Evolutionary conservation across 768 basidiomycete genomes (phyloP), one percentile per base, ranked within the genome.

Genomic region (Xerocomellus intermedius): DNA sequence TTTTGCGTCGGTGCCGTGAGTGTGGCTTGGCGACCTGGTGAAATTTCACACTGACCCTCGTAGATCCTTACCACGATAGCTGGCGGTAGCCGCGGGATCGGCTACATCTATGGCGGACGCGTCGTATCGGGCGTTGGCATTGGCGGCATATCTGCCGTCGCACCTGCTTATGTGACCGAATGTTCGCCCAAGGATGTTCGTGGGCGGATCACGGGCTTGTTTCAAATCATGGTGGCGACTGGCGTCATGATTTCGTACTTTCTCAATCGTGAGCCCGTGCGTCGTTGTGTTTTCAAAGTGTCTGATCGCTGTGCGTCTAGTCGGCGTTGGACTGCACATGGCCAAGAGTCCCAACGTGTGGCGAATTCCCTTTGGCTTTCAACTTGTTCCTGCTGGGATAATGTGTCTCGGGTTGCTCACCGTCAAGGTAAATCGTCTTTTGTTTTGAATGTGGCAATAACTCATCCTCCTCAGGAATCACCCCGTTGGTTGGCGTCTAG

Each of bases 181-280:
- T 92, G 91, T 68, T 80, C 86, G 2, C 94, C 94, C 6, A 94
- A 93, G 67, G 79, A 90, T 21, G 88, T 92, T 7, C 86, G 93
- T 57, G 92, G 91, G 7, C 80, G 89, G 46, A 90, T 94, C 60
- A 92, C 89, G 0, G 91, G 91, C 42, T 65, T 89, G 32, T 93
- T 93, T 79, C 92, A 94, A 69, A 83, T 94, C 69, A 86, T 91
- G 82, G 91, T 82, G 36, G 88, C 90, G 22, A 75, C 83, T 47
- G 92, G 91, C 49, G 91, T 91, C 57, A 91, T 92, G 84, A 75
- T 94, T 54, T 89, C 86, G 0, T 91, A 91, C 70, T 91, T 89
- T 68, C 77, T 90, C 61, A 89, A 91, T 63, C 80, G 87, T 89
- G 54, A 48, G 86, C 74, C 16, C 21, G 2, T 5, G 10, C 4